Conservation (phyloP, 2,329 filamentous ascomycete genomes). For the Sordariomycetes sp. region DNA sequence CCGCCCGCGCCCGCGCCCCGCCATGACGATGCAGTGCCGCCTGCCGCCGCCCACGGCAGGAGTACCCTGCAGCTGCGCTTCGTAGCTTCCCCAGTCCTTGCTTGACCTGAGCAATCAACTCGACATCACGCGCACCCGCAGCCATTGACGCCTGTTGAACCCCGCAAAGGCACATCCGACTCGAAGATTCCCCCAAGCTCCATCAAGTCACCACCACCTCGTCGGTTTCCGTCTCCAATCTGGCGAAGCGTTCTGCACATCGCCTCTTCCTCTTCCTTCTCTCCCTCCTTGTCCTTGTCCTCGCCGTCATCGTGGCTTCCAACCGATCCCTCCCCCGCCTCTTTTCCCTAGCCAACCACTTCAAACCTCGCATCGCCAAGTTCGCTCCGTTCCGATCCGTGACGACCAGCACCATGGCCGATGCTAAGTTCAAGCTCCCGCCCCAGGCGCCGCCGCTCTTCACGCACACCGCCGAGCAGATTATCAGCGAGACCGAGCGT, state of each 20-base stretch:
- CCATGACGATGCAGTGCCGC: too few relatives aligned
- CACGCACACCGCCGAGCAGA: slow-evolving; percentile 60
- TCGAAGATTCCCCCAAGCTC: background rate
- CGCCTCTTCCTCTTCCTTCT: slow-evolving; percentile 29
- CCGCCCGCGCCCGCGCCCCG: too few relatives aligned
- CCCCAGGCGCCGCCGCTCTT: slow-evolving; percentile 73
- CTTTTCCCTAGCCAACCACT: slow-evolving; percentile 44
- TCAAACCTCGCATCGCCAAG: background rate
- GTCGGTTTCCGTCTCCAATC: too few relatives aligned
- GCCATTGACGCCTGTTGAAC: too few relatives aligned
- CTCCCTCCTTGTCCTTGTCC: slow-evolving; percentile 46
- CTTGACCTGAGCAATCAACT: too few relatives aligned
- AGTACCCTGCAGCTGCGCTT: too few relatives aligned
- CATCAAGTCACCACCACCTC: slow-evolving; percentile 13
- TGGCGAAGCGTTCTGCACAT: too few relatives aligned
- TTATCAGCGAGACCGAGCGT: slow-evolving; percentile 57
- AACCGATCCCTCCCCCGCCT: slow-evolving; percentile 50
- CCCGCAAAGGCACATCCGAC: too few relatives aligned
- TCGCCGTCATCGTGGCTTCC: slow-evolving; percentile 59
- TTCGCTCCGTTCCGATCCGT: slow-evolving; percentile 26
- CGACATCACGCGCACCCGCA: too few relatives aligned
- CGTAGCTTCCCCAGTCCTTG: too few relatives aligned
- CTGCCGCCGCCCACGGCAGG: too few relatives aligned
- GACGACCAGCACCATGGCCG: slow-evolving; percentile 53
- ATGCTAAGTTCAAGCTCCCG: slow-evolving; percentile 59